These are phyloP conservation scores for Rhazya stricta DNA, from an alignment of 257 asterid genomes.

Conservation along the genomic window DNA sequence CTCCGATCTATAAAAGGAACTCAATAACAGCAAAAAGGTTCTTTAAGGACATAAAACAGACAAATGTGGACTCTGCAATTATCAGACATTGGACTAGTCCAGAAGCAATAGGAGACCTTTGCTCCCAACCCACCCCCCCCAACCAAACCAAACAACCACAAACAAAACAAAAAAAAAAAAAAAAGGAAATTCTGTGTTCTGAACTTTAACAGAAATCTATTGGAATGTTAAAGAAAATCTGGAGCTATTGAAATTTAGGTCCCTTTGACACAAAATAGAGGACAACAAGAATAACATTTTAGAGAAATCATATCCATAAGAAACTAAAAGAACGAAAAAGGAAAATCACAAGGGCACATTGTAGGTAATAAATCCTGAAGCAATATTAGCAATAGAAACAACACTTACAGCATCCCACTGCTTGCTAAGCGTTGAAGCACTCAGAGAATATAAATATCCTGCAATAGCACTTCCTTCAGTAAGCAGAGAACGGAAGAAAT, in stretches of 20 bases:
- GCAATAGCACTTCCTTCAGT: slow-evolving; percentile 20
- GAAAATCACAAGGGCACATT: neutral
- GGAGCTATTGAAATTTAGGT: neutral
- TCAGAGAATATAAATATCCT: slow-evolving; percentile 87
- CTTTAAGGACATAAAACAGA: no score
- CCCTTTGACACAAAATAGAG: neutral
- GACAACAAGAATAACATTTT: no score
- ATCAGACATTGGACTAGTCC: neutral
- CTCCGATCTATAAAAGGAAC: no score
- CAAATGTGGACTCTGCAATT: neutral
- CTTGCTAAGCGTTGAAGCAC: slow-evolving; percentile 82
- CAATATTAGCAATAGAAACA: slow-evolving; percentile 1
- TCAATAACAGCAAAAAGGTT: no score
- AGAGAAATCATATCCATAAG: neutral
- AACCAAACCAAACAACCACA: no score
- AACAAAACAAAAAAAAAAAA: no score
- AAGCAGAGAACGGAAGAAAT: slow-evolving; percentile 4
- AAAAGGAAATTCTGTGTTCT: neutral
- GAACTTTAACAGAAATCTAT: neutral
- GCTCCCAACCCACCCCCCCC: no score
- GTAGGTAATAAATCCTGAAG: neutral
- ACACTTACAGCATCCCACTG: slow-evolving; percentile 79
- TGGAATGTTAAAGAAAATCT: neutral
- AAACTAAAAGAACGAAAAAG: neutral
- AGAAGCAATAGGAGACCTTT: no score